Conservation (phyloP, 495 filamentous ascomycete species). For the Saxispiralis lemnorum region DNA sequence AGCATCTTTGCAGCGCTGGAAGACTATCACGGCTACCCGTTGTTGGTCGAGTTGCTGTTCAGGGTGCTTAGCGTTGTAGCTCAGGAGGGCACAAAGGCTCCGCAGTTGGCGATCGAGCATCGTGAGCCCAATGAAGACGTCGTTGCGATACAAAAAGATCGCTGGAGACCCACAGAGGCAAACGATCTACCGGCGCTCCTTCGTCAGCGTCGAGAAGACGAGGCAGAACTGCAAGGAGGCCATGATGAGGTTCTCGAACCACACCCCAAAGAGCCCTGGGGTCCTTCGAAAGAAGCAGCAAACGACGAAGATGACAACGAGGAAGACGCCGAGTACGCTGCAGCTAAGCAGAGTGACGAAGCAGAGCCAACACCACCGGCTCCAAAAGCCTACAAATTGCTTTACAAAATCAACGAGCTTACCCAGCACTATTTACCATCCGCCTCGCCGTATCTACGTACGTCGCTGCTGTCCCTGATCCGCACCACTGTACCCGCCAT, state of each 20-base stretch:
- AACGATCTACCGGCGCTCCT: conserved; percentile 1
- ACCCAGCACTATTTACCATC: conserved; percentile 63
- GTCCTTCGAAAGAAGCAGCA: not conserved
- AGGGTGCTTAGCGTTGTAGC: conserved; percentile 63
- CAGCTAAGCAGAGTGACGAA: conserved; percentile 38
- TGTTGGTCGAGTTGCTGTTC: conserved; percentile 72
- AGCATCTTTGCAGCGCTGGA: conserved; percentile 84
- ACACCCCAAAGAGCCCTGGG: conserved; percentile 14
- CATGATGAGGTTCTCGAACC: not conserved
- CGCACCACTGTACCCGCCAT: conserved; percentile 49
- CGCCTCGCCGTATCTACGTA: conserved; percentile 58
- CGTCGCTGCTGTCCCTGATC: conserved; percentile 55
- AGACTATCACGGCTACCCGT: conserved; percentile 80
- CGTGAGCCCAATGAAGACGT: not conserved
- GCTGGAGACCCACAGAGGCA: conserved; percentile 29
- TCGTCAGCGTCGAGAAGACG: not conserved
- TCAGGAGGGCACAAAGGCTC: conserved; percentile 54
- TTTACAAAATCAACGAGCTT: conserved; percentile 26
- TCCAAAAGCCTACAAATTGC: conserved; percentile 23
- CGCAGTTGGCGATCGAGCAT: conserved; percentile 31
- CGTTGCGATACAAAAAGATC: not conserved
- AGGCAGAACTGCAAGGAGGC: not conserved
- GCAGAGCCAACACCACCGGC: conserved; percentile 21
- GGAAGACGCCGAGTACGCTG: conserved; percentile 8
- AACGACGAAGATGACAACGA: conserved; percentile 7